phyloP scores from a whole-genome alignment of 2,329 filamentous ascomycete species.

The Pyrenochaeta sp. region DNA sequence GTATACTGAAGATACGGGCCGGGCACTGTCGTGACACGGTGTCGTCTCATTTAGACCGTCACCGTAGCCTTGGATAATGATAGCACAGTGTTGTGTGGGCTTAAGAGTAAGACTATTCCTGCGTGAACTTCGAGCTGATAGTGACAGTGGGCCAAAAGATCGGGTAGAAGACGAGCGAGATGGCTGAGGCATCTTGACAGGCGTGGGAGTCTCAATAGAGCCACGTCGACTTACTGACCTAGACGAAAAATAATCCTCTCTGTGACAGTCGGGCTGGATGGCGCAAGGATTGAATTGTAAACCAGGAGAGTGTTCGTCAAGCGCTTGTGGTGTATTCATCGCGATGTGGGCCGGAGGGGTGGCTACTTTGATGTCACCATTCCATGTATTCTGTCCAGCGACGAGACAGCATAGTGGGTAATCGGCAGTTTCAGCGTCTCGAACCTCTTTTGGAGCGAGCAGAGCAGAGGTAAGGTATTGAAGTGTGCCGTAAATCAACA shows the following conservation, averaged over 20 bases:
- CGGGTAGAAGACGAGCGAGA: conserved; percentile 48
- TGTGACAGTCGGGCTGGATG: conserved; percentile 59
- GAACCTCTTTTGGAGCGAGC: conserved; percentile 68
- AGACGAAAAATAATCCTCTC: conserved; percentile 49
- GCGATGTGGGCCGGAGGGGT: conserved; percentile 21
- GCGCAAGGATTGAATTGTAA: conserved; percentile 14
- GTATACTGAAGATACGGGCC: conserved; percentile 8
- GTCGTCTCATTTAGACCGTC: conserved; percentile 44
- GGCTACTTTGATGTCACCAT: conserved; percentile 20
- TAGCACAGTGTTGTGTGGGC: conserved; percentile 42
- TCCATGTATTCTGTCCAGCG: conserved; percentile 52
- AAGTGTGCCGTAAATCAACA: conserved; percentile 75
- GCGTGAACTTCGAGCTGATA: conserved; percentile 36
- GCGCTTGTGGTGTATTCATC: conserved; percentile 19
- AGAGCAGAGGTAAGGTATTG: conserved; percentile 76
- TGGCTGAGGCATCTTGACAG: conserved; percentile 34
- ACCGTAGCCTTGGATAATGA: conserved; percentile 50
- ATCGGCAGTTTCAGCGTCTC: conserved; percentile 61
- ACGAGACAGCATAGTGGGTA: conserved; percentile 67
- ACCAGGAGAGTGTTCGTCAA: conserved; percentile 22
- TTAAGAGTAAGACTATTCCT: conserved; percentile 39
- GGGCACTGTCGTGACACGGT: conserved; percentile 2
- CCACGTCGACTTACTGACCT: conserved; percentile 33
- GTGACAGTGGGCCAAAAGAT: conserved; percentile 40
- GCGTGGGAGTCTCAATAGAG: conserved; percentile 41